Percentiles rank a stretch among this genome's conserved stretches.
phyloP scores from a whole-genome alignment of 2,329 filamentous ascomycete genomes.

The Pyricularia grisea region DNA sequence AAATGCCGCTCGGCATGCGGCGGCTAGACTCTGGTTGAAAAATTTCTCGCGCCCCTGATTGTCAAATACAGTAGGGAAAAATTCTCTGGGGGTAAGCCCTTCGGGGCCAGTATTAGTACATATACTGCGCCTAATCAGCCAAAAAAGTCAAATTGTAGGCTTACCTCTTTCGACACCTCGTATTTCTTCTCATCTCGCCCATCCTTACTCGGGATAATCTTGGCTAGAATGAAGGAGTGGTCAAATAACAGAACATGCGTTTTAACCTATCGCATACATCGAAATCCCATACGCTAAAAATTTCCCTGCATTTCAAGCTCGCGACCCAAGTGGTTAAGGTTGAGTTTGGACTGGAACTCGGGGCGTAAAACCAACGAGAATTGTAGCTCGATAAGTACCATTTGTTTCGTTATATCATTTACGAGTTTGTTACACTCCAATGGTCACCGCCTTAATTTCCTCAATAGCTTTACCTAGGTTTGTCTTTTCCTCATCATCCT shows the following conservation, averaged over 20 bases:
- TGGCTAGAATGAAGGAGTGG: slow-evolving; percentile 90
- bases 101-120: slow-evolving; percentile 12
- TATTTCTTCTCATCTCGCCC: slow-evolving; percentile 71
- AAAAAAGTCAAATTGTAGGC: slow-evolving; percentile 14
- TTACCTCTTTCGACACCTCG: slow-evolving; percentile 83
- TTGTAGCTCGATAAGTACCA: slow-evolving; percentile 76
- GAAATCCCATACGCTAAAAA: slow-evolving; percentile 77
- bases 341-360: slow-evolving; percentile 81
- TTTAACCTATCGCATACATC: slow-evolving; percentile 87
- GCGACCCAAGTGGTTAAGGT: slow-evolving; percentile 87
- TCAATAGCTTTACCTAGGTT: slow-evolving; percentile 79
- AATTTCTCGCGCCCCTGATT: not conserved
- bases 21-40: not conserved
- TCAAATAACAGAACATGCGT: slow-evolving; percentile 92
- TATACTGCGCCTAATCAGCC: not conserved
- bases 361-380: slow-evolving; percentile 77
- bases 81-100: not conserved
- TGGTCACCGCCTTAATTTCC: slow-evolving; percentile 81
- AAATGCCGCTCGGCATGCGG: not conserved
- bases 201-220: slow-evolving; percentile 62
- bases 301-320: slow-evolving; percentile 86
- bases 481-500: slow-evolving; percentile 81
- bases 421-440: slow-evolving; percentile 87
- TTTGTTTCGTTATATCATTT: slow-evolving; percentile 84
- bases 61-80: not conserved